phyloP scores from a whole-genome alignment of 2,329 filamentous ascomycete species.

The Alternaria gaisen region DNA sequence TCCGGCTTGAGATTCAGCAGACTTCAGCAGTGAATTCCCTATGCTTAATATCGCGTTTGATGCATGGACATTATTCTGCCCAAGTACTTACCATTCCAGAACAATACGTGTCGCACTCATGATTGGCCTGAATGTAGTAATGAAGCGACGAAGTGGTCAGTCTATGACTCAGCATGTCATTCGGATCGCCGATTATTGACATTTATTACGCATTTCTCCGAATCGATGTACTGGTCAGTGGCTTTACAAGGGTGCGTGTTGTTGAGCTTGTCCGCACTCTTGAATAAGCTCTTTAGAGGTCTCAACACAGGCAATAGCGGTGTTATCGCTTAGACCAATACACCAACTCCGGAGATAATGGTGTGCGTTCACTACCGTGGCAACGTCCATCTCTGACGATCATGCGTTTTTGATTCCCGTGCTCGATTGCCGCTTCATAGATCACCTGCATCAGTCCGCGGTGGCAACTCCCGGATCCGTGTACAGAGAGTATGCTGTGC shows the following conservation, averaged over 20 bases:
- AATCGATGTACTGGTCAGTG: background rate
- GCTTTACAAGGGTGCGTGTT: background rate
- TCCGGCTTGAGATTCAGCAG: background rate
- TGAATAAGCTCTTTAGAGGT: background rate
- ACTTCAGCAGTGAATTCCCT: too few species aligned
- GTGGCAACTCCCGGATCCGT: background rate
- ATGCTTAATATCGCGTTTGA: too few species aligned
- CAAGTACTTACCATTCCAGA: background rate
- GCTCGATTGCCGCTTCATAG: background rate
- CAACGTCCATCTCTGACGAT: background rate
- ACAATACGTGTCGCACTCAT: background rate
- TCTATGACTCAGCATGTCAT: background rate
- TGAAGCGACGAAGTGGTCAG: background rate
- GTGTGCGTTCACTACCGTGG: background rate
- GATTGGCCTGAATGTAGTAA: background rate
- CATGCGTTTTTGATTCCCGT: constrained; percentile 4
- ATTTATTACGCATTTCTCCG: background rate
- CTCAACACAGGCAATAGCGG: background rate
- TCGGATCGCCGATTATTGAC: background rate
- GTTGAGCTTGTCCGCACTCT: background rate
- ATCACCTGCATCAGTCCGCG: background rate
- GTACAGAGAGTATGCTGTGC: constrained; percentile 2
- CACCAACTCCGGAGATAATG: background rate
- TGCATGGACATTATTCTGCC: too few species aligned
- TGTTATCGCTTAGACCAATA: background rate